These are phyloP conservation scores for Alloteropsis semialata DNA, from an alignment of 176 grass and related monocot species.

Conservation along the genomic window DNA sequence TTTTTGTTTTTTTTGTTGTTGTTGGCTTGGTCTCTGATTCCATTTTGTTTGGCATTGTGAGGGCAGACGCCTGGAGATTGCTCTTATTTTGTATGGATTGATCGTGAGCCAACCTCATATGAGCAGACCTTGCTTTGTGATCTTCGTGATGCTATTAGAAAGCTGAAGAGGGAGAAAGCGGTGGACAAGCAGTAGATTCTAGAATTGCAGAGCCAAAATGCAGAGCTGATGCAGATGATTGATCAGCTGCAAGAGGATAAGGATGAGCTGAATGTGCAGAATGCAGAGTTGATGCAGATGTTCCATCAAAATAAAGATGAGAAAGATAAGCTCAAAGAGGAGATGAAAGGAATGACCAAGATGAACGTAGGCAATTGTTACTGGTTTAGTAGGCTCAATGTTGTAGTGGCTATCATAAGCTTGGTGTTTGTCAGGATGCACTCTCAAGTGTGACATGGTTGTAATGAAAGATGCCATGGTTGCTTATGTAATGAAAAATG, in stretches of 20 bases:
- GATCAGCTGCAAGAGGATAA: too few species aligned
- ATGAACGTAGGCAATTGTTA: too few species aligned
- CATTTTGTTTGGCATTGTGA: not conserved
- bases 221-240: not conserved
- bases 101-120: not conserved
- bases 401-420: not conserved
- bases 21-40: not conserved
- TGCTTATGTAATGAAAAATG: too few species aligned
- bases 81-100: not conserved
- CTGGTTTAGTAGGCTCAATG: not conserved
- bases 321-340: not conserved
- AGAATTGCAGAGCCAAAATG: not conserved
- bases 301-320: too few species aligned
- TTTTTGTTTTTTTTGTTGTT: not conserved
- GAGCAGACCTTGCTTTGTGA: not conserved
- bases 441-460: not conserved
- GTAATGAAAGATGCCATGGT: not conserved
- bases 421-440: not conserved
- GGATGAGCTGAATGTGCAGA: too few species aligned
- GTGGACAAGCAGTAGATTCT: not conserved
- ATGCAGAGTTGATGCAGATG: too few species aligned
- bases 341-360: not conserved
- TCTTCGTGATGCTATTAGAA: not conserved
- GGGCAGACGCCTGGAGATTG: not conserved
- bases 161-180: not conserved